These are phyloP conservation scores for Irpex lacteus DNA, from an alignment of 1,284 basidiomycete species.

Conservation along the genomic window DNA sequence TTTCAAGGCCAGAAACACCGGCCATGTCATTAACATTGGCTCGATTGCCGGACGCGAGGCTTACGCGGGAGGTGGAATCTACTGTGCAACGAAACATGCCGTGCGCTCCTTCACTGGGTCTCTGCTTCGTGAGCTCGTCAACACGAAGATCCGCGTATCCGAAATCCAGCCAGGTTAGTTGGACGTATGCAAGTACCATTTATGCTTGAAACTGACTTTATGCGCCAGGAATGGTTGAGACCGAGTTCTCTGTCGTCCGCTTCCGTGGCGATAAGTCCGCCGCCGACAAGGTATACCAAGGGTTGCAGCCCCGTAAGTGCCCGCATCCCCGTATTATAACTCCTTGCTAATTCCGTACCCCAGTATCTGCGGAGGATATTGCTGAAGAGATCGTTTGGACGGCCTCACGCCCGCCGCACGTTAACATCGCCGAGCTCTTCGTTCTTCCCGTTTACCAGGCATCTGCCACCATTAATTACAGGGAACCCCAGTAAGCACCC, in stretches of 20 bases:
- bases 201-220: no score
- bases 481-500: constrained; percentile 35
- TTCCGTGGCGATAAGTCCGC: constrained; percentile 81
- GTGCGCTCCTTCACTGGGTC: constrained; percentile 86
- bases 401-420: constrained; percentile 82
- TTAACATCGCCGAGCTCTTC: constrained; percentile 81
- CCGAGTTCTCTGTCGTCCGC: constrained; percentile 87
- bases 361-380: constrained; percentile 80
- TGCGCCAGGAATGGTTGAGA: constrained; percentile 79
- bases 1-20: constrained; percentile 85
- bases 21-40: constrained; percentile 95
- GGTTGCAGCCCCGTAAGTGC: constrained; percentile 71
- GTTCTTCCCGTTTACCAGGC: constrained; percentile 85
- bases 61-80: constrained; percentile 85
- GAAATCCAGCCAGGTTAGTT: constrained; percentile 84
- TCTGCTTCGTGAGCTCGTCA: constrained; percentile 83
- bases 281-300: constrained; percentile 89
- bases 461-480: constrained; percentile 59
- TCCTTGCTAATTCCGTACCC: constrained; percentile 11
- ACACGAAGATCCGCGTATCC: constrained; percentile 88
- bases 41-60: constrained; percentile 91
- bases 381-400: constrained; percentile 99
- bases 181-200: no score
- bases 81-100: constrained; percentile 86
- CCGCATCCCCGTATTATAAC: neutral